These are phyloP conservation scores for Singerocomus inundabilis DNA, from an alignment of 1,284 basidiomycete genomes.

Conservation along the genomic window DNA sequence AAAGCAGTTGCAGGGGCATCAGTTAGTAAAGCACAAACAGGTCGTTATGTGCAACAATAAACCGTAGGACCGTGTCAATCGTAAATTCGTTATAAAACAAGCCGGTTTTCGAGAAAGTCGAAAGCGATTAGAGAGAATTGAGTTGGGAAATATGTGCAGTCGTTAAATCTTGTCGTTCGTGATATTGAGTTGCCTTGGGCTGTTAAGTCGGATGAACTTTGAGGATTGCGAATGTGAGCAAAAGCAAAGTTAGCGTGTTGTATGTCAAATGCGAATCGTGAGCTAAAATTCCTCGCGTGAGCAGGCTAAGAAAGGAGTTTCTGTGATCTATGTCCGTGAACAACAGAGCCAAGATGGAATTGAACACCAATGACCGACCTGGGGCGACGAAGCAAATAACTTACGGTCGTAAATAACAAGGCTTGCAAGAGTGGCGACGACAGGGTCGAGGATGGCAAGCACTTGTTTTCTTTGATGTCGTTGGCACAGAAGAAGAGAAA, in stretches of 20 bases:
- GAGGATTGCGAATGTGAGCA: slow-evolving; percentile 14
- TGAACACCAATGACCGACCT: slow-evolving; percentile 19
- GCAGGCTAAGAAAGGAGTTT: slow-evolving; percentile 16
- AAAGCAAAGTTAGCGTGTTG: slow-evolving; percentile 11
- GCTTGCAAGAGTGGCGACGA: slow-evolving; percentile 19
- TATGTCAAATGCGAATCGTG: slow-evolving; percentile 21
- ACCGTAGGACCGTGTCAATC: slow-evolving; percentile 18
- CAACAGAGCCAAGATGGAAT: neutral
- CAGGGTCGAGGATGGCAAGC: slow-evolving; percentile 20
- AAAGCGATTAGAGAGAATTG: slow-evolving; percentile 17
- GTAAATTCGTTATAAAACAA: slow-evolving; percentile 28
- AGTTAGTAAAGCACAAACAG: slow-evolving; percentile 15
- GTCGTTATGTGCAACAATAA: slow-evolving; percentile 24
- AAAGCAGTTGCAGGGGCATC: slow-evolving; percentile 34
- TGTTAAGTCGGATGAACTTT: slow-evolving; percentile 15
- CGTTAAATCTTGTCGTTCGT: slow-evolving; percentile 27
- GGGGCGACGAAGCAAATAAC: slow-evolving; percentile 22
- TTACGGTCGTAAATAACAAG: slow-evolving; percentile 26
- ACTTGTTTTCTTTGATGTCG: slow-evolving; percentile 17
- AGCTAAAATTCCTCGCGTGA: slow-evolving; percentile 25
- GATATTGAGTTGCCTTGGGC: slow-evolving; percentile 17
- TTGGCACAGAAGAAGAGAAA: slow-evolving; percentile 22
- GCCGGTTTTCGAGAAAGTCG: slow-evolving; percentile 4
- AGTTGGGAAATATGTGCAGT: slow-evolving; percentile 12
- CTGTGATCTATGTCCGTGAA: slow-evolving; percentile 10